These are phyloP conservation scores for Coemansia javaensis DNA, from an alignment of 192 early-diverging fungal species.

Conservation along the genomic window DNA sequence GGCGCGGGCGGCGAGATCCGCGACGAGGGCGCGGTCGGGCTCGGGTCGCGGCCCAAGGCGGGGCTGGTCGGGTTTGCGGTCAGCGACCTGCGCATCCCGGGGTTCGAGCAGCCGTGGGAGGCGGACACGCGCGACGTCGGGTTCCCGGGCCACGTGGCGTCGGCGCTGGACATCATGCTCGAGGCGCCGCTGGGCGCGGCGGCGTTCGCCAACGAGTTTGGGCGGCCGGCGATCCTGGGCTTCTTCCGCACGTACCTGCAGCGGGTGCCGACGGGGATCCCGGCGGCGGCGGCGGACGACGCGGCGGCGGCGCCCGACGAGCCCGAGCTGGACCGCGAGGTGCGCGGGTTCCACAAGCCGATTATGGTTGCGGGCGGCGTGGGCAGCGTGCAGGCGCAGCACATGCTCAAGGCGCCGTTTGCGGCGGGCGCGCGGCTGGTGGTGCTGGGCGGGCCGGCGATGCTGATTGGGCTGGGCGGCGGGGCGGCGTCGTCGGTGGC, in stretches of 20 bases:
- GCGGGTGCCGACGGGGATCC: conserved; percentile 29
- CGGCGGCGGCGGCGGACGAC: too few species aligned
- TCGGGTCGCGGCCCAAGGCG: conserved; percentile 92
- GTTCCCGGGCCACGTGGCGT: conserved; percentile 85
- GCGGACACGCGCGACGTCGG: conserved; percentile 57
- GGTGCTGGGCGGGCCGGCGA: conserved; percentile 92
- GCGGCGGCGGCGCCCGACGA: conserved; percentile 51
- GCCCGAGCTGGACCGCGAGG: conserved; percentile 54
- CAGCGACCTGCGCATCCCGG: conserved; percentile 91
- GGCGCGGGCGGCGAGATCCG: conserved; percentile 99
- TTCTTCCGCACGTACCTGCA: conserved; percentile 93
- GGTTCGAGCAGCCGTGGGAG: conserved; percentile 91
- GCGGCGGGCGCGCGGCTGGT: conserved; percentile 73
- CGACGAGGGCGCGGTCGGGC: conserved; percentile 97
- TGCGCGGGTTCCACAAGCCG: conserved; percentile 98
- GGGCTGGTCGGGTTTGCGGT: conserved; percentile 95
- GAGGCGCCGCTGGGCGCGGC: conserved; percentile 94
- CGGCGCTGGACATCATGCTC: conserved; percentile 95
- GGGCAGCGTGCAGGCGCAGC: conserved; percentile 85
- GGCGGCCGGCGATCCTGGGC: conserved; percentile 87
- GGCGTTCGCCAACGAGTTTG: conserved; percentile 99
- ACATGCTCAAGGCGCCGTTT: conserved; percentile 85
- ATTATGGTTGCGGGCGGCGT: conserved; percentile 99
- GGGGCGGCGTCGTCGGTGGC: conserved; percentile 97
- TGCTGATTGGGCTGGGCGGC: conserved; percentile 99